Evolutionary conservation across 768 basidiomycete species (phyloP).

Genomic region (Tylopilus sp.): DNA sequence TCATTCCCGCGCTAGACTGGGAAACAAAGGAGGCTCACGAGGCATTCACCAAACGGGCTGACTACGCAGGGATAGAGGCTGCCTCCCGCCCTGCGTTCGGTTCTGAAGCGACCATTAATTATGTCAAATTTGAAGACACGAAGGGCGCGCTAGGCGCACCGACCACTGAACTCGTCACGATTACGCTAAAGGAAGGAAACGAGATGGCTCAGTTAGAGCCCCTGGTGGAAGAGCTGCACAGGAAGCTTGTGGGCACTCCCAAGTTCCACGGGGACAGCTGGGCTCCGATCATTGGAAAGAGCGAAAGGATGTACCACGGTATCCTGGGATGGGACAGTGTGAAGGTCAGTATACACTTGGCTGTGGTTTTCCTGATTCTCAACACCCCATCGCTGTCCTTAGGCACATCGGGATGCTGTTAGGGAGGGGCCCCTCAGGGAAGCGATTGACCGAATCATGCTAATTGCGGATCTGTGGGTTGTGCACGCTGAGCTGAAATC

Average conservation of each 20-base stretch:
- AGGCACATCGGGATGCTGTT: conserved; percentile 38
- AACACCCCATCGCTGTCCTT: background rate
- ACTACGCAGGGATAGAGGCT: conserved; percentile 1
- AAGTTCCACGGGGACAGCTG: conserved; percentile 31
- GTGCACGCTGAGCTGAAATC: conserved; percentile 28
- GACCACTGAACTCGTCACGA: conserved; percentile 33
- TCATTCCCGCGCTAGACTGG: conserved; percentile 23
- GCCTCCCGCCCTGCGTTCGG: conserved; percentile 15
- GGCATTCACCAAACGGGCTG: conserved; percentile 7
- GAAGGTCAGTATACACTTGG: conserved; percentile 17
- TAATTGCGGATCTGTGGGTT: conserved; percentile 29
- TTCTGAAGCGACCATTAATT: conserved; percentile 14
- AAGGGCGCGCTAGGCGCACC: conserved; percentile 21
- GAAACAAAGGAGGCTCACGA: conserved; percentile 18
- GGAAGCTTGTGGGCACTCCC: conserved; percentile 16
- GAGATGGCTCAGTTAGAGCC: conserved; percentile 17
- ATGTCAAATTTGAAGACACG: conserved; percentile 23
- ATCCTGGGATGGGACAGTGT: conserved; percentile 38
- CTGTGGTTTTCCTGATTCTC: background rate
- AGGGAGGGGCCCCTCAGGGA: conserved; percentile 23
- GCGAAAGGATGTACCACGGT: conserved; percentile 20
- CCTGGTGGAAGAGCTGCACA: conserved; percentile 23
- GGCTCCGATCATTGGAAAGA: conserved; percentile 19
- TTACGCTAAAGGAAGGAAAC: conserved; percentile 26
- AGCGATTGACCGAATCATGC: conserved; percentile 25